Conservation (phyloP, 2,329 filamentous ascomycete species). For the Sarocladiaceae sp. region DNA sequence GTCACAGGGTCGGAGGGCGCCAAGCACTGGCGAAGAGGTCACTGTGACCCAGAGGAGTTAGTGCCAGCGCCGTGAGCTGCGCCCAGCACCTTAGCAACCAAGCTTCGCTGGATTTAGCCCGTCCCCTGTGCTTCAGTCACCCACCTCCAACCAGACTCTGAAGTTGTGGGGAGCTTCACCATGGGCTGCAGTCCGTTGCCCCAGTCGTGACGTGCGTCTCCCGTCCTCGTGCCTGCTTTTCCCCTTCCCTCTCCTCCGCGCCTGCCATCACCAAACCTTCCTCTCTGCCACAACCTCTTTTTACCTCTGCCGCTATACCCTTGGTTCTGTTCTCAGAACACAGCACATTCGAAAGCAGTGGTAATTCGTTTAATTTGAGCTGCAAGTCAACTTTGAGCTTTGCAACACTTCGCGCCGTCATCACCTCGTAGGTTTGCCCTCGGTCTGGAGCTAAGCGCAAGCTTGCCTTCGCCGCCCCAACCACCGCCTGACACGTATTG, state of each 20-base stretch:
- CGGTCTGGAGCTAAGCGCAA: constrained; percentile 1
- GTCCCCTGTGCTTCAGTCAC: not conserved
- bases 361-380: too few species aligned
- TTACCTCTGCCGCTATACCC: too few species aligned
- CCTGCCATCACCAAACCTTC: not conserved
- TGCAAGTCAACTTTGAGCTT: constrained; percentile 1
- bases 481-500: not conserved
- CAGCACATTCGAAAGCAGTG: too few species aligned
- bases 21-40: not conserved
- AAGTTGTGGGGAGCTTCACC: not conserved
- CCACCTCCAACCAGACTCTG: too few species aligned
- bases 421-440: not conserved
- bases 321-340: too few species aligned
- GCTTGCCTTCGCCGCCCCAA: not conserved
- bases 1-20: not conserved
- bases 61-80: not conserved
- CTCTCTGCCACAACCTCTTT: not conserved
- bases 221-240: constrained; percentile 6
- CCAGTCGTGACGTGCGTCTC: constrained; percentile 3
- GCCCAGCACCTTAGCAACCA: not conserved
- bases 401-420: not conserved
- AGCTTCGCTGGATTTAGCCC: not conserved
- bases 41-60: constrained; percentile 1
- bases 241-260: not conserved
- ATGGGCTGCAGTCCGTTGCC: not conserved